Percentiles rank a stretch among this genome's conserved stretches.
These are phyloP conservation scores for Penicillium manginii DNA, from an alignment of 495 filamentous ascomycete genomes.

Conservation along the genomic window DNA sequence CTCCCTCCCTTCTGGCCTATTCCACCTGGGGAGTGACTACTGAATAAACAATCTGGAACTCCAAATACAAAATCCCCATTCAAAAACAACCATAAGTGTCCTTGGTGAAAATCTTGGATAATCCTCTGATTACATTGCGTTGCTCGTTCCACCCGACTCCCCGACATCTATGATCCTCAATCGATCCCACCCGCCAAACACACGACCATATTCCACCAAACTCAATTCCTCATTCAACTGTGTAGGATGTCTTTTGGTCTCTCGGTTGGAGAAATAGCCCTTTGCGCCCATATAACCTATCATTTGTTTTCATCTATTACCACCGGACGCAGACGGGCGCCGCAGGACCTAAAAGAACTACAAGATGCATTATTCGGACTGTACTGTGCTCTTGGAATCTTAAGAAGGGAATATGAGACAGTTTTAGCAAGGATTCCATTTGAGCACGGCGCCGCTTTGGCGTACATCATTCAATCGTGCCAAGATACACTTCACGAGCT, in stretches of 20 bases:
- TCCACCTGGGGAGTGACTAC: too few species aligned
- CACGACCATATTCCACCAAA: too few species aligned
- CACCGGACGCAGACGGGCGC: slow-evolving; percentile 1
- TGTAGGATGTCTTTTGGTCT: slow-evolving; percentile 15
- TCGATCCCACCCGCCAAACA: too few species aligned
- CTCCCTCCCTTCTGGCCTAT: too few species aligned
- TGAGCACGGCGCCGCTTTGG: not conserved
- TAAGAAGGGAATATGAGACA: slow-evolving; percentile 1
- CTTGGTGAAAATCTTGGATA: too few species aligned
- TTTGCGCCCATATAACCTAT: slow-evolving; percentile 10
- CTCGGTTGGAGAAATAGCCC: slow-evolving; percentile 13
- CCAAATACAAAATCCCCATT: too few species aligned
- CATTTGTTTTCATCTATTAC: slow-evolving; percentile 5
- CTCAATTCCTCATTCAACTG: too few species aligned
- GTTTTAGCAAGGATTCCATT: not conserved
- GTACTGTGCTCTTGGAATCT: slow-evolving; percentile 2
- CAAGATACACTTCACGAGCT: slow-evolving; percentile 3
- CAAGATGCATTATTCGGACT: slow-evolving; percentile 6
- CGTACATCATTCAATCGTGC: slow-evolving; percentile 10
- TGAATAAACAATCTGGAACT: too few species aligned
- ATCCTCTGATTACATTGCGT: too few species aligned
- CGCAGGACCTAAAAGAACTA: slow-evolving; percentile 4
- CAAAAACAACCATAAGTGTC: too few species aligned
- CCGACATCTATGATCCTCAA: too few species aligned
- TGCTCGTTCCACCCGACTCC: too few species aligned